A percentile compares a stretch with the other conserved stretches of the same genome.
Evolutionary conservation across 257 asterid genomes (phyloP).

Genomic region (Echites panduratus): DNA sequence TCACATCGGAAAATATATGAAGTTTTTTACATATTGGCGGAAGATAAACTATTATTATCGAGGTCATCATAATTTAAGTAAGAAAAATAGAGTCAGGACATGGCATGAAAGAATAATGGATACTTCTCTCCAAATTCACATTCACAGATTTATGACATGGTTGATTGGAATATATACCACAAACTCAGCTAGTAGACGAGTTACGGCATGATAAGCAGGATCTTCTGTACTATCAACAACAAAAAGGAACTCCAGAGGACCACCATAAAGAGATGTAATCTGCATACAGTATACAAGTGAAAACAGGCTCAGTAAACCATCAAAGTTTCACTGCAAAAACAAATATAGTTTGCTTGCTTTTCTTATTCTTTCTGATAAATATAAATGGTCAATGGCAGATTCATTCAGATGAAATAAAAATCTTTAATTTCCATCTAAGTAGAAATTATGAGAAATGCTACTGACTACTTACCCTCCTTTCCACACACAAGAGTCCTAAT

Average conservation of each 20-base stretch:
- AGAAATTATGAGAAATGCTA: background rate
- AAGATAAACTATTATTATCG: background rate
- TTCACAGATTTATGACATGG: background rate
- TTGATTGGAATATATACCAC: conserved; percentile 38
- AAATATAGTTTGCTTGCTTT: background rate
- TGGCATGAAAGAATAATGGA: background rate
- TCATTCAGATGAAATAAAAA: background rate
- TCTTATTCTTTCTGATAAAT: background rate
- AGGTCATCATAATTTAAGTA: background rate
- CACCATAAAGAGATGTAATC: conserved; percentile 95
- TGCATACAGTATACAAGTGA: conserved; percentile 34
- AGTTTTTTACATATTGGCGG: background rate
- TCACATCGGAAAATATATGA: background rate
- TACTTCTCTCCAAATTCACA: background rate
- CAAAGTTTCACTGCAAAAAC: conserved; percentile 5
- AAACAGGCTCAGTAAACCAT: conserved; percentile 13
- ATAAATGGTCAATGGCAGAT: background rate
- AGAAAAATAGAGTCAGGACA: background rate
- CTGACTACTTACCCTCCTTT: background rate
- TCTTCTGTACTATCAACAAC: conserved; percentile 88
- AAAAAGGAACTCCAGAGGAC: conserved; percentile 87
- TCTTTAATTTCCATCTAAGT: background rate
- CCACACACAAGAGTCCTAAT: background rate
- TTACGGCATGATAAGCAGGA: conserved; percentile 86
- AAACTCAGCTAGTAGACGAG: conserved; percentile 59